Evolutionary conservation across 1,284 basidiomycete species (phyloP).

Genomic region (Exobasidium rhododendri): DNA sequence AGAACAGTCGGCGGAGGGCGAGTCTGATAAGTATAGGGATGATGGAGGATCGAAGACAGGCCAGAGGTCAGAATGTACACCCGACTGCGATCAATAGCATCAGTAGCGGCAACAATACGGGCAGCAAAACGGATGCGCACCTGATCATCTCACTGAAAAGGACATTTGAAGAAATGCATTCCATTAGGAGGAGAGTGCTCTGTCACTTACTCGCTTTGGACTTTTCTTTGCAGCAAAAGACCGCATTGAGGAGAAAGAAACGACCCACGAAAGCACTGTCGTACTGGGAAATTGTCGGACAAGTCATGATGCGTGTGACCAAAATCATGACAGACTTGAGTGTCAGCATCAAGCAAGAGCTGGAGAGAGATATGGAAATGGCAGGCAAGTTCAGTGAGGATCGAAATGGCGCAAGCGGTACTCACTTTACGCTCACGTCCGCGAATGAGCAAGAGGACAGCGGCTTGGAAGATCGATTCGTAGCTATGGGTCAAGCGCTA

Average conservation of each 20-base stretch:
- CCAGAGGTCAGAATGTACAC: background rate
- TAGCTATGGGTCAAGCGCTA: slow-evolving; percentile 41
- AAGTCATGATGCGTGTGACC: slow-evolving; percentile 10
- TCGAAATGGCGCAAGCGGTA: background rate
- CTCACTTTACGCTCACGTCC: background rate
- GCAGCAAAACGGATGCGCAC: slow-evolving; percentile 19
- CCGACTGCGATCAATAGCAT: background rate
- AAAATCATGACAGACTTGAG: background rate
- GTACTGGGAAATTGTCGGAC: slow-evolving; percentile 16
- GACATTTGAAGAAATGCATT: slow-evolving; percentile 45
- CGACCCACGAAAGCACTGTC: slow-evolving; percentile 2
- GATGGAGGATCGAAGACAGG: background rate
- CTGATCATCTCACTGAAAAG: slow-evolving; percentile 35
- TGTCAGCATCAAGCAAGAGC: background rate
- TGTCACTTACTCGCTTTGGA: slow-evolving; percentile 40
- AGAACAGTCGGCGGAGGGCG: background rate
- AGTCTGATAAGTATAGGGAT: background rate
- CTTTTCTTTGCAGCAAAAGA: slow-evolving; percentile 17
- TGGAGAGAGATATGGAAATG: slow-evolving; percentile 17
- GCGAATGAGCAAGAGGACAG: slow-evolving; percentile 6
- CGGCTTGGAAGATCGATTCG: slow-evolving; percentile 41
- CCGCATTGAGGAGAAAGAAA: background rate
- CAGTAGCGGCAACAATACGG: background rate
- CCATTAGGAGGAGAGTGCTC: slow-evolving; percentile 26
- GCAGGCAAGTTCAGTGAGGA: background rate